Percentiles rank a stretch among this genome's conserved stretches.
phyloP scores from a whole-genome alignment of 2,329 filamentous ascomycete species.

The Chaetomium sp. region DNA sequence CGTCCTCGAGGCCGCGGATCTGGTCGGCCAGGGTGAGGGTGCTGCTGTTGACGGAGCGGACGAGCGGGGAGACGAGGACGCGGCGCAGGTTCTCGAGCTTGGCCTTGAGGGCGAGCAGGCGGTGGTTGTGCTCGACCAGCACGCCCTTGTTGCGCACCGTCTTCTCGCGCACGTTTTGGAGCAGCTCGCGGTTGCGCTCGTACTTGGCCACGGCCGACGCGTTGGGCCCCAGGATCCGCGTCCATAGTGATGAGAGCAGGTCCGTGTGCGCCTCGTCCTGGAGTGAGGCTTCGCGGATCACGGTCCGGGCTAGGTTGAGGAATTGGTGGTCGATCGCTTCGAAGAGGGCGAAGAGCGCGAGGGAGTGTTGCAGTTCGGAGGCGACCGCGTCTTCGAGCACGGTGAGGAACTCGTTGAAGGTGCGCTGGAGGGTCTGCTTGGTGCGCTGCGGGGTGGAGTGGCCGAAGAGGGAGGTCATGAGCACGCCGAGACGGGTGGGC shows the following conservation, averaged over 20 bases:
- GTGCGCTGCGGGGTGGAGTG: conserved; percentile 80
- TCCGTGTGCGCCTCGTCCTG: conserved; percentile 82
- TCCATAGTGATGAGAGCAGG: conserved; percentile 82
- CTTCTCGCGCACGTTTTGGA: conserved; percentile 76
- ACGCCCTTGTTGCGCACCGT: conserved; percentile 87
- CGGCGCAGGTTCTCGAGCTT: conserved; percentile 82
- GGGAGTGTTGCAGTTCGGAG: conserved; percentile 77
- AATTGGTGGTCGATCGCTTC: conserved; percentile 90
- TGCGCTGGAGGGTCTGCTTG: conserved; percentile 76
- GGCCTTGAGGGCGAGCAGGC: conserved; percentile 79
- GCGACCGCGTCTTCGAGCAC: conserved; percentile 89
- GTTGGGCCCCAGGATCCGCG: conserved; percentile 76
- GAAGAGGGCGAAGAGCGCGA: conserved; percentile 84
- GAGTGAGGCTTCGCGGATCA: conserved; percentile 77
- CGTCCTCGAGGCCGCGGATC: conserved; percentile 78
- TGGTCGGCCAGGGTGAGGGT: conserved; percentile 81
- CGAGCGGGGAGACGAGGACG: conserved; percentile 82
- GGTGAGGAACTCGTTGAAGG: conserved; percentile 83
- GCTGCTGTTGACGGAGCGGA: conserved; percentile 68
- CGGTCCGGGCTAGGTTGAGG: conserved; percentile 80
- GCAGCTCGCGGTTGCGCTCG: conserved; percentile 81
- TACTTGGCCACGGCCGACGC: conserved; percentile 80
- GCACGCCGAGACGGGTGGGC: conserved; percentile 68
- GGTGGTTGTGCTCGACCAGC: conserved; percentile 82
- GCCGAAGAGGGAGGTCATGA: conserved; percentile 76